Evolutionary conservation across 1,139 yeast species (phyloP), one percentile per base, ranked within the genome.

Genomic region (Williopsis jadinii): DNA sequence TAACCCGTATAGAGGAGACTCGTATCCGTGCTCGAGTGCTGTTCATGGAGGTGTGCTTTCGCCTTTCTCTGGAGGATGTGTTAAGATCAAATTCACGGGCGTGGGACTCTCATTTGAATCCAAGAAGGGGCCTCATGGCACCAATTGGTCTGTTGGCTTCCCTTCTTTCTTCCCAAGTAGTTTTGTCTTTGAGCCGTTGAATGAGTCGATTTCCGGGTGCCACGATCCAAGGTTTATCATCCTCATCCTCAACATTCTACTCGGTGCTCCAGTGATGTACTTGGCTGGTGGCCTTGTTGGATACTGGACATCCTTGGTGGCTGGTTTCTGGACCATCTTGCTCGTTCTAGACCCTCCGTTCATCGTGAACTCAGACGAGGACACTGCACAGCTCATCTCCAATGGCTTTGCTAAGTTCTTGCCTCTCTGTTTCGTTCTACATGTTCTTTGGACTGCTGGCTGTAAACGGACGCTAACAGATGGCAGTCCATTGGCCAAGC

Each of bases 21-120:
- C 95, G 1, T 88, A 69, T 55, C 80, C 92, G 0, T 92, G 98
- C 61, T 94, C 90, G 0, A 82, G 97, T 1, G 97, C 95, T 0
- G 77, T 84, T 3, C 96, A 90, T 59, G 81, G 90, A 2, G 97
- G 97, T 1, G 56, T 80, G 0, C 64, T 88, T 1, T 80, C 94
- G 2, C 82, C 92, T 19, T 58, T 70, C 35, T 65, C 66, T 46
- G 98, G 98, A 2, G 97, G 97, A 0, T 83, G 95, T 59, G 90
- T 88, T 1, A 66, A 75, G 37, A 51, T 87, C 6, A 65, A 78
- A 8, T 80, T 79, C 59, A 58, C 65, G 3, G 90, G 92, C 0
- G 57, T 68, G 1, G 80, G 77, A 50, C 42, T 60, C 2, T 52
- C 55, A 1, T 86, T 81, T 51, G 66, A 67, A 0, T 59, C 79